A percentile compares a stretch with the other conserved stretches of the same genome.
Conservation (phyloP, 139 green algal species). For the Chlamydomonas eustigma region DNA sequence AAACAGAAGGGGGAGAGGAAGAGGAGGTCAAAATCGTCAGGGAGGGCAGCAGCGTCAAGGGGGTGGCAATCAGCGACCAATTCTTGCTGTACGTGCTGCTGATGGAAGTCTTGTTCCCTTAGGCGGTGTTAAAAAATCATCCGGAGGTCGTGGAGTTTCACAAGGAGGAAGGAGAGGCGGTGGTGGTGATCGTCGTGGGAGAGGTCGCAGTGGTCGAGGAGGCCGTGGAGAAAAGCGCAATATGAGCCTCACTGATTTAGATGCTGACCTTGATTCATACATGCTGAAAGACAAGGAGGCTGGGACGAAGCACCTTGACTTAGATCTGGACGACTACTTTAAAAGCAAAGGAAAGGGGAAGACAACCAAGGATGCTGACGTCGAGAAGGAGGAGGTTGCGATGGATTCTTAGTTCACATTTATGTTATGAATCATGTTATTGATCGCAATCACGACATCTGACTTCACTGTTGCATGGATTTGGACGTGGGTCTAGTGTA, state of each 20-base stretch:
- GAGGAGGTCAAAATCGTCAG: not conserved
- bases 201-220: constrained; percentile 12
- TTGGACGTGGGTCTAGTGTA: too few species aligned
- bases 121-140: not conserved
- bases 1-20: not conserved
- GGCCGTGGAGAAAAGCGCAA: constrained; percentile 9
- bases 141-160: constrained; percentile 5
- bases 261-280: constrained; percentile 34
- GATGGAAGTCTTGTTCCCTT: not conserved
- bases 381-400: not conserved
- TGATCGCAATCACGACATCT: too few species aligned
- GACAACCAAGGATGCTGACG: not conserved
- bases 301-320: constrained; percentile 4
- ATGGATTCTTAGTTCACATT: too few species aligned
- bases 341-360: not conserved
- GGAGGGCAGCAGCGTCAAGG: not conserved
- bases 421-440: too few species aligned
- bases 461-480: too few species aligned
- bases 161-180: constrained; percentile 6
- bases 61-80: not conserved
- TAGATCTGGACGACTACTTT: constrained; percentile 12
- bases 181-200: constrained; percentile 9
- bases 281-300: constrained; percentile 32
- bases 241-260: constrained; percentile 19
- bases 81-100: not conserved